Evolutionary conservation across 106 monocot genomes (phyloP).

Genomic region (Dioscorea zingiberensis): DNA sequence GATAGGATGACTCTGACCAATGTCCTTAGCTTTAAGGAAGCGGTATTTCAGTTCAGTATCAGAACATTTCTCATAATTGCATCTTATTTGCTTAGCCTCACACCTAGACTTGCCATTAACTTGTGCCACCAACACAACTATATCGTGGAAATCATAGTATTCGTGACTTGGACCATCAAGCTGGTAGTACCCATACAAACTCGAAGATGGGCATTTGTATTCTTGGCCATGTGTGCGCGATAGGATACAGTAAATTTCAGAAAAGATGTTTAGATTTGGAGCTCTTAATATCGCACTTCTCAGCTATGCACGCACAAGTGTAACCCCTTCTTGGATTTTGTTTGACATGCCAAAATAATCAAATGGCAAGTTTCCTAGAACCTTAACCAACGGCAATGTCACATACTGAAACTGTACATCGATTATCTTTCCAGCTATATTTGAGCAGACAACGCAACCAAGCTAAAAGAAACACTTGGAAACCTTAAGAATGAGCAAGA

Average conservation of each 20-base stretch:
- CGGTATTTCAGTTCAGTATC: too few relatives aligned
- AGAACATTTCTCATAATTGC: too few relatives aligned
- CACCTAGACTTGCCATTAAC: constrained; percentile 28
- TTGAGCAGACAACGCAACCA: constrained; percentile 5
- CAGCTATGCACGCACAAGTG: constrained; percentile 54
- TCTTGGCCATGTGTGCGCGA: constrained; percentile 12
- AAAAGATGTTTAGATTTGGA: constrained; percentile 39
- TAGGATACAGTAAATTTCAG: constrained; percentile 49
- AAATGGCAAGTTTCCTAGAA: constrained; percentile 51
- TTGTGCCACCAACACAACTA: constrained; percentile 35
- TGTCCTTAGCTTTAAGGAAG: too few relatives aligned
- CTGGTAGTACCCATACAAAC: not conserved
- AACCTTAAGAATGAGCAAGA: constrained; percentile 41
- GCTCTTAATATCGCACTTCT: constrained; percentile 40
- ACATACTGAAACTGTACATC: constrained; percentile 64
- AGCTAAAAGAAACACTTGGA: constrained; percentile 39
- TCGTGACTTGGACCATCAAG: not conserved
- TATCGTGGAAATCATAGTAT: constrained; percentile 26
- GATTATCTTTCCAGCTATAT: constrained; percentile 22
- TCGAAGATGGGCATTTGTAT: constrained; percentile 6
- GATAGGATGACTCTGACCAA: too few relatives aligned
- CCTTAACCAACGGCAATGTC: constrained; percentile 79
- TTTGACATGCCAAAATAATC: constrained; percentile 71
- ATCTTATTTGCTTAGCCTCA: constrained; percentile 14
- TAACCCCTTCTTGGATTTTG: constrained; percentile 92